Conservation (phyloP, 768 basidiomycete genomes). For the Holtermanniella nyarrowii region DNA sequence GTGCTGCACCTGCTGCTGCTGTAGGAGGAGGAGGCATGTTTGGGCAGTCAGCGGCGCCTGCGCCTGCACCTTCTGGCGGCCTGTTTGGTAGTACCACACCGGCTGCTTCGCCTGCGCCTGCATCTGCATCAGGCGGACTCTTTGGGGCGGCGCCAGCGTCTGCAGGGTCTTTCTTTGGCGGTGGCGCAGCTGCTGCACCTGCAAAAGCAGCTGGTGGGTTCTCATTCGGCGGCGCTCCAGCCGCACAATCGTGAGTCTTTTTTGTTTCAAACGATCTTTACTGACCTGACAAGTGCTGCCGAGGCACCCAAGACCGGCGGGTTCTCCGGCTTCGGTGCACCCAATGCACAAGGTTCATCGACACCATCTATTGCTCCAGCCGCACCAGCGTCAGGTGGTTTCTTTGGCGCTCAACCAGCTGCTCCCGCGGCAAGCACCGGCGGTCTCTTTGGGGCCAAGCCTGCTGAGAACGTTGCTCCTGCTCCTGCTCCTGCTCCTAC, state of each 20-base stretch:
- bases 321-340: too few relatives aligned
- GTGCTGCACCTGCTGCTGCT: slow-evolving; percentile 4
- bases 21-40: too few relatives aligned
- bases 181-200: not conserved
- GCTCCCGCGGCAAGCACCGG: slow-evolving; percentile 1
- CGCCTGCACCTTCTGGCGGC: slow-evolving; percentile 16
- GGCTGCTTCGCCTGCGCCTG: slow-evolving; percentile 3
- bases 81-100: slow-evolving; percentile 17
- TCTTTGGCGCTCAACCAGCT: slow-evolving; percentile 16
- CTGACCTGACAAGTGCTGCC: not conserved
- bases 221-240: slow-evolving; percentile 2
- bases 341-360: too few relatives aligned
- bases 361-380: too few relatives aligned
- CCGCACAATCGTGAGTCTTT: too few relatives aligned
- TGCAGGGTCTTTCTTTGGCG: slow-evolving; percentile 11
- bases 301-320: not conserved
- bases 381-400: slow-evolving; percentile 16
- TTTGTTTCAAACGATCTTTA: not conserved
- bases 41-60: slow-evolving; percentile 21
- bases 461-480: slow-evolving; percentile 1
- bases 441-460: slow-evolving; percentile 1
- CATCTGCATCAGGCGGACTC: not conserved
- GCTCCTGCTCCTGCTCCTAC: not conserved
- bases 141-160: slow-evolving; percentile 5
- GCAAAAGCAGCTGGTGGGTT: not conserved